Percentiles rank a stretch among this genome's conserved stretches.
phyloP scores from a whole-genome alignment of 148 eudicot genomes.

The Silene latifolia region DNA sequence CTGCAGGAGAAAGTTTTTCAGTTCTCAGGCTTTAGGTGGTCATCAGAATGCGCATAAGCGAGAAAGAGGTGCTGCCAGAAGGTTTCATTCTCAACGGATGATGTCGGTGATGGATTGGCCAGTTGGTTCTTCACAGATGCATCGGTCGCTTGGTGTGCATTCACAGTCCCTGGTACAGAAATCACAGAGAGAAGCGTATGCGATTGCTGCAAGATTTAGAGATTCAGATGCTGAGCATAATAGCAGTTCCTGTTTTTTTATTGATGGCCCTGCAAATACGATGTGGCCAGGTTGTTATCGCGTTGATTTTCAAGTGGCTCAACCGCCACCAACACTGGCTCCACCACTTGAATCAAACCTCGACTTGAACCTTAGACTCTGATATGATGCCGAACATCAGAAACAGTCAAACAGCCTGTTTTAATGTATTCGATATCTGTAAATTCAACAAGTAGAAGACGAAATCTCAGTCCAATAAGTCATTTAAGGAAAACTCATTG shows the following conservation, averaged over 20 bases:
- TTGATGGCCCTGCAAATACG: slow-evolving; percentile 26
- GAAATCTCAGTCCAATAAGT: neutral
- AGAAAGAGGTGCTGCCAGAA: slow-evolving; percentile 62
- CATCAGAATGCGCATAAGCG: slow-evolving; percentile 89
- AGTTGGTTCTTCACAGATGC: slow-evolving; percentile 26
- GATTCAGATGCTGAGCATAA: slow-evolving; percentile 20
- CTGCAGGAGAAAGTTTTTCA: slow-evolving; percentile 73
- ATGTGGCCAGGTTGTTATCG: slow-evolving; percentile 73
- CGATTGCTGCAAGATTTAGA: slow-evolving; percentile 28
- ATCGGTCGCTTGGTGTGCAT: slow-evolving; percentile 54
- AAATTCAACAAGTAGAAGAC: slow-evolving; percentile 12
- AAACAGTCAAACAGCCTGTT: too few relatives aligned
- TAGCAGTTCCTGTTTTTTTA: slow-evolving; percentile 17
- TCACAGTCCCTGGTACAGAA: slow-evolving; percentile 63
- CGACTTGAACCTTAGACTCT: slow-evolving; percentile 53
- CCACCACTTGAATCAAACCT: slow-evolving; percentile 29
- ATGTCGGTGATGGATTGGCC: slow-evolving; percentile 46
- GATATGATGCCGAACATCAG: too few relatives aligned
- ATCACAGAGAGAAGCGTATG: slow-evolving; percentile 32
- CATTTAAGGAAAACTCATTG: neutral
- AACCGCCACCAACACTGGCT: slow-evolving; percentile 25
- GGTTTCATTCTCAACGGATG: slow-evolving; percentile 49
- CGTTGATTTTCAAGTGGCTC: slow-evolving; percentile 33
- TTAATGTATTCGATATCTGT: slow-evolving; percentile 6
- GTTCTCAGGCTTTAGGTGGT: slow-evolving; percentile 84